These are phyloP conservation scores for Gentiana straminea DNA, from an alignment of 257 asterid genomes.

Conservation along the genomic window DNA sequence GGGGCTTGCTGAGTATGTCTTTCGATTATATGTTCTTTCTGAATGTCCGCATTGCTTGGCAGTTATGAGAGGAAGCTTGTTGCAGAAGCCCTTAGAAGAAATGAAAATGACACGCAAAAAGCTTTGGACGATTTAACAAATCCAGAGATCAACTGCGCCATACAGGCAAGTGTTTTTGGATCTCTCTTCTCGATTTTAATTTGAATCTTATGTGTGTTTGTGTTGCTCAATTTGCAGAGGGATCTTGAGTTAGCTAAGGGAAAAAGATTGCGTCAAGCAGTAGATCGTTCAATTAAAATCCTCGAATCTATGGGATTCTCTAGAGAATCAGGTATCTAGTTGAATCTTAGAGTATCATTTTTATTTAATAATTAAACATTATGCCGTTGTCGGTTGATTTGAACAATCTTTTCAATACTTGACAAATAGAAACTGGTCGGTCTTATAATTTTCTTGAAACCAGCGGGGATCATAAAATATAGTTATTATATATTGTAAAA, in stretches of 20 bases:
- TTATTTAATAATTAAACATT: too few species aligned
- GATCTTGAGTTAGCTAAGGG: constrained; percentile 53
- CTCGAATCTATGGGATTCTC: constrained; percentile 62
- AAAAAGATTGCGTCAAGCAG: constrained; percentile 38
- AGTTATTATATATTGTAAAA: too few species aligned
- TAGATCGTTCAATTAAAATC: constrained; percentile 36
- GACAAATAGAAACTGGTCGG: too few species aligned
- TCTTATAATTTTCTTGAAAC: too few species aligned
- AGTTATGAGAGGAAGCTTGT: constrained; percentile 74
- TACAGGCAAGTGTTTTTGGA: constrained; percentile 47
- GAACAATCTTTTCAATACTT: too few species aligned
- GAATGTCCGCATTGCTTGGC: constrained; percentile 8
- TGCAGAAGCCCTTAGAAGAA: constrained; percentile 92
- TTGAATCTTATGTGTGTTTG: constrained; percentile 1
- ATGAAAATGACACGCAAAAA: constrained; percentile 74
- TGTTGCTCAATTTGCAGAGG: constrained; percentile 33
- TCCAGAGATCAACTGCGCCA: constrained; percentile 50
- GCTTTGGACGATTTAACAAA: constrained; percentile 86
- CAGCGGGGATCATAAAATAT: too few species aligned
- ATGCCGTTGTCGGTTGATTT: too few species aligned
- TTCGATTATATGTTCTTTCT: neutral
- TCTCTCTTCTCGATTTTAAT: neutral
- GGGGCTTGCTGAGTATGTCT: neutral
- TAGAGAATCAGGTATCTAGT: constrained; percentile 45
- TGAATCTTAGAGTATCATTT: too few species aligned